phyloP scores from a whole-genome alignment of 257 asterid genomes.

The Nyctanthes arbortristis region DNA sequence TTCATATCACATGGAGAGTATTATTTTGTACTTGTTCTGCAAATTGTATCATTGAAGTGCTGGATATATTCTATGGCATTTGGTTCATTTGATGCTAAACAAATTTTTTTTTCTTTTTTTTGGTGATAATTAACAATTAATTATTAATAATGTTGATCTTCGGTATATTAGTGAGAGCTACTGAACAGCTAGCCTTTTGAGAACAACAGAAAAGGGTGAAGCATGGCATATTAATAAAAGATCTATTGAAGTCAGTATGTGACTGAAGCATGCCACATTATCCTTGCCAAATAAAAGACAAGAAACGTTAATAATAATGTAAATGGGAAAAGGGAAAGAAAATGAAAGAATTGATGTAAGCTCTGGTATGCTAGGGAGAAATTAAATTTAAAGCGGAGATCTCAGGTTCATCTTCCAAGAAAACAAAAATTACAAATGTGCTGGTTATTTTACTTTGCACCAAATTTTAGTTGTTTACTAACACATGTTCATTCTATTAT shows the following conservation, averaged over 20 bases:
- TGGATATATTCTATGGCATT: too few relatives aligned
- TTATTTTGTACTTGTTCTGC: too few relatives aligned
- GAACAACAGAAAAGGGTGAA: background rate
- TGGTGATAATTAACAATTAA: background rate
- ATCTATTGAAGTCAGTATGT: background rate
- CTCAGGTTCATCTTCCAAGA: background rate
- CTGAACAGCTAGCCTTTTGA: background rate
- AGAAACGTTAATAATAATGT: background rate
- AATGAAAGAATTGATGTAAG: background rate
- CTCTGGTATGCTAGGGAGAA: background rate
- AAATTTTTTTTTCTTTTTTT: too few relatives aligned
- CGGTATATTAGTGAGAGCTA: background rate
- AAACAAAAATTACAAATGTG: background rate
- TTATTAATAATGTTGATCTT: background rate
- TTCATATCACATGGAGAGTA: too few relatives aligned
- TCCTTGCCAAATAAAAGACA: background rate
- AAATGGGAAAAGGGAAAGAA: background rate
- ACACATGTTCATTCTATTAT: slow-evolving; percentile 11
- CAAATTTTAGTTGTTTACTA: background rate
- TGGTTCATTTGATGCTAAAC: too few relatives aligned
- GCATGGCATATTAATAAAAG: background rate
- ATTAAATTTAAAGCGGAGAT: background rate
- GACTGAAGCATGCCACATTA: background rate
- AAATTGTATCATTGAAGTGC: too few relatives aligned
- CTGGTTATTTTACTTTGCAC: background rate